phyloP scores from a whole-genome alignment of 2,329 filamentous ascomycete species.

The Arthroderma uncinatum region DNA sequence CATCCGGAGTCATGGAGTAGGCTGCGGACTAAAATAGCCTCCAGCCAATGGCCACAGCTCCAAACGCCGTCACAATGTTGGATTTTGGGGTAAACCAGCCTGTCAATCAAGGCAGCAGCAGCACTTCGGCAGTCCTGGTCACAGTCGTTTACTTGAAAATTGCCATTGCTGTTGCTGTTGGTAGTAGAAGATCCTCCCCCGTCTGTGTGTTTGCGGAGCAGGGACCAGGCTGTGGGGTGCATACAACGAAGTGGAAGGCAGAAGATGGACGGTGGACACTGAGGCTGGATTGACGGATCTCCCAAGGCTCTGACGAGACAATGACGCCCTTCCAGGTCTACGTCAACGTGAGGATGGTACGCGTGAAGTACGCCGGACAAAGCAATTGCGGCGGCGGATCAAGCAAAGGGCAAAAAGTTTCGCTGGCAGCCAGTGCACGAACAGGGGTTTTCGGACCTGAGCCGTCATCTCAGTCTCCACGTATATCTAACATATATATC shows the following conservation, averaged over 20 bases:
- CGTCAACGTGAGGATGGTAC: background rate
- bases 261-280: background rate
- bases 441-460: background rate
- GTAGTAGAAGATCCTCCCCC: background rate
- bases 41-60: background rate
- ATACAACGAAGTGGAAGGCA: background rate
- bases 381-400: background rate
- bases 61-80: background rate
- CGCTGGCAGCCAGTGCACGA: background rate
- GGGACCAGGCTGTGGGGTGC: slow-evolving; percentile 1
- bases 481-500: slow-evolving; percentile 1
- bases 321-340: background rate
- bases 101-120: background rate
- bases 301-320: background rate
- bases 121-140: background rate
- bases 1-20: background rate
- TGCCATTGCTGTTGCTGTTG: background rate
- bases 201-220: background rate
- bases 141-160: background rate
- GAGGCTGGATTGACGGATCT: background rate
- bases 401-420: background rate
- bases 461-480: background rate
- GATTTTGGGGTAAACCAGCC: background rate
- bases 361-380: background rate
- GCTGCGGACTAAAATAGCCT: background rate